Conservation (phyloP, 2,329 filamentous ascomycete species). For the Orbilia ellipsospora region DNA sequence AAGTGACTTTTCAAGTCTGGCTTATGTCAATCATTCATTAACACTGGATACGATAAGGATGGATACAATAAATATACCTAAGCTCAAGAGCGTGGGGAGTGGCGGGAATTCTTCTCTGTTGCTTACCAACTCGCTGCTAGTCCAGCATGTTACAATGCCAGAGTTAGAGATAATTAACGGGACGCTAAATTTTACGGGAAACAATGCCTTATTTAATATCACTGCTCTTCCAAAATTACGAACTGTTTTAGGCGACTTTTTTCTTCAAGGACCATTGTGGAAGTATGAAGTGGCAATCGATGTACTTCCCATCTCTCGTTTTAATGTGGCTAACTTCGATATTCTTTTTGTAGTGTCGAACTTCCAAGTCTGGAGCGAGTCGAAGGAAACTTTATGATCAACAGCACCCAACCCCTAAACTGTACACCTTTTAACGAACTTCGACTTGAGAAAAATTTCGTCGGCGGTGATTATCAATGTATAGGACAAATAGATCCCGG, state of each 20-base stretch:
- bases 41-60: neutral
- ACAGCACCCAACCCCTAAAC: slow-evolving; percentile 14
- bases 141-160: slow-evolving; percentile 12
- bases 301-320: neutral
- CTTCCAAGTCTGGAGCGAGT: slow-evolving; percentile 13
- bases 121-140: neutral
- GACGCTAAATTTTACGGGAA: slow-evolving; percentile 3
- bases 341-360: neutral
- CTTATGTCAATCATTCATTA: slow-evolving; percentile 7
- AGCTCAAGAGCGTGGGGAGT: slow-evolving; percentile 8
- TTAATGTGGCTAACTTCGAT: neutral
- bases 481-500: slow-evolving; percentile 6
- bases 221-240: slow-evolving; percentile 9
- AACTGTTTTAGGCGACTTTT: slow-evolving; percentile 4
- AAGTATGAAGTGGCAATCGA: neutral
- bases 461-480: slow-evolving; percentile 20
- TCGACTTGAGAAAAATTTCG: slow-evolving; percentile 14
- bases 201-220: slow-evolving; percentile 13
- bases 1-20: slow-evolving; percentile 3
- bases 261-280: slow-evolving; percentile 18
- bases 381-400: slow-evolving; percentile 22
- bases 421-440: slow-evolving; percentile 27
- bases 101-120: neutral
- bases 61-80: slow-evolving; percentile 1
- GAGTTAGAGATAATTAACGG: slow-evolving; percentile 14